A percentile compares a stretch with the other conserved stretches of the same genome.
Evolutionary conservation across 208 protist genomes (phyloP).

Genomic region (Trypanosoma melophagium): DNA sequence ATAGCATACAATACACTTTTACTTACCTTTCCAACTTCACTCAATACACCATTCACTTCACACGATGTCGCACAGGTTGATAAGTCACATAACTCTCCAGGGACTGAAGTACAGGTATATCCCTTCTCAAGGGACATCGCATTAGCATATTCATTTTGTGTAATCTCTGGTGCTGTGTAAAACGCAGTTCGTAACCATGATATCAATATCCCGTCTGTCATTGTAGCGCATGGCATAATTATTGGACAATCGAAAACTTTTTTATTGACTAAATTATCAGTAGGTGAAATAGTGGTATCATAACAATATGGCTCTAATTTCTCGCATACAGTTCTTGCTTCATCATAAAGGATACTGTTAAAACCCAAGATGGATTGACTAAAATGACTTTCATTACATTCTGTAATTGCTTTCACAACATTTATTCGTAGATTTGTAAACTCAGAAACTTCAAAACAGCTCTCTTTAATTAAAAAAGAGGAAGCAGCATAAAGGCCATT

Average conservation of each 20-base stretch:
- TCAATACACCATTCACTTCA: constrained; percentile 3
- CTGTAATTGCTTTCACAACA: constrained; percentile 23
- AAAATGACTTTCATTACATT: constrained; percentile 33
- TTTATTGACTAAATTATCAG: constrained; percentile 4
- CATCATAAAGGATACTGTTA: constrained; percentile 3
- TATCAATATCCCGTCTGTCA: constrained; percentile 2
- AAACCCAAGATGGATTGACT: not conserved
- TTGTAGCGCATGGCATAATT: constrained; percentile 3
- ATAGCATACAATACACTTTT: constrained; percentile 16
- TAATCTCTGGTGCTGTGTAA: constrained; percentile 9
- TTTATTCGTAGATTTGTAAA: constrained; percentile 26
- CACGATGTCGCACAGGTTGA: constrained; percentile 9
- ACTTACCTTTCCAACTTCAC: constrained; percentile 7
- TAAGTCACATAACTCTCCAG: constrained; percentile 4
- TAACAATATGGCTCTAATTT: constrained; percentile 12
- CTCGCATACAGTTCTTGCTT: constrained; percentile 6
- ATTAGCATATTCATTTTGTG: not conserved
- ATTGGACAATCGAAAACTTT: constrained; percentile 24
- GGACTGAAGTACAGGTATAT: not conserved
- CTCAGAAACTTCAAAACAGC: constrained; percentile 41
- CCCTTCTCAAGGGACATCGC: constrained; percentile 8
- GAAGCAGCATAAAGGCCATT: constrained; percentile 23
- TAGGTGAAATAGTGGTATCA: not conserved
- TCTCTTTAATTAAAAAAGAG: constrained; percentile 27
- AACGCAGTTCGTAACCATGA: constrained; percentile 10